A percentile compares a stretch with the other conserved stretches of the same genome.
phyloP scores from a whole-genome alignment of 129 eudicot genomes.

The Flaveria brownii region DNA sequence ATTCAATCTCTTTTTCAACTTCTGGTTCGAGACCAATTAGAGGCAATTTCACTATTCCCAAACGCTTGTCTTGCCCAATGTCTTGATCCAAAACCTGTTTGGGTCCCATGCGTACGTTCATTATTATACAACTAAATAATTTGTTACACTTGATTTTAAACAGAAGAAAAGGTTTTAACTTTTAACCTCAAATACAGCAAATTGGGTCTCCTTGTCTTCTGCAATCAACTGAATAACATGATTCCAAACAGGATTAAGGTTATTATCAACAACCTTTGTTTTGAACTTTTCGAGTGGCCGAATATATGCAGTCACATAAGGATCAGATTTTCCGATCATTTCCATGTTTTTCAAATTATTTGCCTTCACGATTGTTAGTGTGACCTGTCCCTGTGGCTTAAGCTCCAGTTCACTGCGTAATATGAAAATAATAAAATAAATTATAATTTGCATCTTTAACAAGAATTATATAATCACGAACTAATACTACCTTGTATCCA shows the following conservation, averaged over 20 bases:
- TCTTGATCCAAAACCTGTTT: slow-evolving; percentile 91
- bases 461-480: not conserved
- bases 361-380: slow-evolving; percentile 74
- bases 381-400: slow-evolving; percentile 85
- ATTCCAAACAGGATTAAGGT: slow-evolving; percentile 91
- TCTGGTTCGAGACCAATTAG: slow-evolving; percentile 69
- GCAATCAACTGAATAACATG: slow-evolving; percentile 75
- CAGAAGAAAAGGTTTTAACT: not conserved
- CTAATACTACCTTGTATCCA: slow-evolving; percentile 68
- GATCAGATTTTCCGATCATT: slow-evolving; percentile 96
- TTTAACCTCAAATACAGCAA: slow-evolving; percentile 69
- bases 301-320: slow-evolving; percentile 67
- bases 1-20: slow-evolving; percentile 59
- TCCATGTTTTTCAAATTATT: slow-evolving; percentile 85
- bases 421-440: not conserved
- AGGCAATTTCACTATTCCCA: slow-evolving; percentile 72
- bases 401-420: slow-evolving; percentile 90
- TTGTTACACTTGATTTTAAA: not conserved
- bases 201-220: slow-evolving; percentile 95
- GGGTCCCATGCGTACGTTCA: not conserved
- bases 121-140: not conserved
- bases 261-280: slow-evolving; percentile 76
- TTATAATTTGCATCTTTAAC: slow-evolving; percentile 5
- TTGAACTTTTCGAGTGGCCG: slow-evolving; percentile 91
- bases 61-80: slow-evolving; percentile 88